Base-by-base conservation (phyloP, 164 flowering plant species). In the Chimonanthus praecox region DNA sequence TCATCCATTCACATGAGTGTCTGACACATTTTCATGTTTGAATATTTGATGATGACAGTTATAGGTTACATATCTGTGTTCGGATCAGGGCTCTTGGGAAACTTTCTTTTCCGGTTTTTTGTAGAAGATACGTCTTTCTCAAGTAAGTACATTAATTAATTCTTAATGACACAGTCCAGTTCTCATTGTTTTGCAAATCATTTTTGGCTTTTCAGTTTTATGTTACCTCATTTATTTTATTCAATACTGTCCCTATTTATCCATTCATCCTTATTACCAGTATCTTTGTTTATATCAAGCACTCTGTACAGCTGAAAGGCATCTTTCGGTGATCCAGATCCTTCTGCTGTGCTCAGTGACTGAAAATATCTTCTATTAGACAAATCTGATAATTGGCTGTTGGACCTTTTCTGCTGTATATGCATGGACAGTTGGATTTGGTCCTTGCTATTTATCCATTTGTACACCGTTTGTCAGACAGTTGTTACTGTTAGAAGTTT, bases 1-100 rank as follows among this genome's bases (percentile, higher is more conserved):
- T 45, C 33, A 58, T 74, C 73, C 16, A 44, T 45, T 76, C n/a
- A 47, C 33, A 72, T 43, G 10, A 20, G 54, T 16, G 47, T n/a
- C 18, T 46, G 62, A 46, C 47, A 46, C 47, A 33, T 66, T 66
- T 1, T 69, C 58, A 49, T 49, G 68, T 6, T 61, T 76, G 75
- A 65, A 47, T 54, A 49, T 76, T 67, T 65, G 21, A 48, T 82
- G 69, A 71, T 83, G 66, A 49, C 92, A 94, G 98, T 92, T 20
- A 68, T 83, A 10, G 90, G 87, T 6, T 87, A 89, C 76, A 79
- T 92, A 63, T 75, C 76, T n/a, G 90, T 94, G 47, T 94, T 92
- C 72, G 94, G 92, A 76, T 80, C 88, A 66, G 97, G 94, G 66
- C 91, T 92, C 47, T 74, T 92, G 73, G 95, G 97, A 58, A 83